phyloP scores from a whole-genome alignment of 148 eudicot species.

The Vaccinium macrocarpon region DNA sequence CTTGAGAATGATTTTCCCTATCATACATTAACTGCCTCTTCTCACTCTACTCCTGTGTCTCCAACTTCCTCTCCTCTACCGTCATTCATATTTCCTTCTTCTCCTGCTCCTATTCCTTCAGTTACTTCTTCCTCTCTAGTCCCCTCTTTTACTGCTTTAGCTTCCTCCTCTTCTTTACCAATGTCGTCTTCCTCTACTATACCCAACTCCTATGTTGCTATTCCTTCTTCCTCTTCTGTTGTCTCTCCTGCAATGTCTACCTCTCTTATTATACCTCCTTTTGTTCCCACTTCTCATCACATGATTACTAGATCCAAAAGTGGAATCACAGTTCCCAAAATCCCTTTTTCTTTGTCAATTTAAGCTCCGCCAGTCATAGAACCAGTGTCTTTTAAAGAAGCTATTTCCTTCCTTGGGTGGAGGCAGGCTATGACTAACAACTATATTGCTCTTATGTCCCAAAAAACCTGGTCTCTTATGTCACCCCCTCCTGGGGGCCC shows the following conservation, averaged over 20 bases:
- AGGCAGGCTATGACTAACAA: background rate
- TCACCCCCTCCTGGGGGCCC: background rate
- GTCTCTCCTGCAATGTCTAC: no score
- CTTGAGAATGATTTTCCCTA: background rate
- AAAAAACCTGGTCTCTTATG: background rate
- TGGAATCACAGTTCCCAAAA: background rate
- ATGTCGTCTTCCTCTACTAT: no score
- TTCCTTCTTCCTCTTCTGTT: background rate
- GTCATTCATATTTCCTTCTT: background rate
- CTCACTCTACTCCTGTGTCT: background rate
- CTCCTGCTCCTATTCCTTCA: no score
- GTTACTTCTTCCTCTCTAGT: no score
- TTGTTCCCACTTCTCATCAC: no score
- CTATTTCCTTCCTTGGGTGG: background rate
- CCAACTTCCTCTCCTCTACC: rapidly evolving
- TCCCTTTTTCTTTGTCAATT: background rate
- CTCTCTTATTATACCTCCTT: background rate
- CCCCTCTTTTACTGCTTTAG: no score
- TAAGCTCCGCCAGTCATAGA: background rate
- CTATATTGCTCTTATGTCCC: background rate
- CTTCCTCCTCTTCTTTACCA: no score
- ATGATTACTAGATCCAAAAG: background rate
- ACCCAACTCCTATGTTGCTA: no score
- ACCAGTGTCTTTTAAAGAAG: background rate
- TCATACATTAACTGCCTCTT: background rate